Percentiles rank a stretch among this genome's conserved stretches.
phyloP scores from a whole-genome alignment of 2,329 filamentous ascomycete genomes.

The Paracorniculantispora psalliotae region DNA sequence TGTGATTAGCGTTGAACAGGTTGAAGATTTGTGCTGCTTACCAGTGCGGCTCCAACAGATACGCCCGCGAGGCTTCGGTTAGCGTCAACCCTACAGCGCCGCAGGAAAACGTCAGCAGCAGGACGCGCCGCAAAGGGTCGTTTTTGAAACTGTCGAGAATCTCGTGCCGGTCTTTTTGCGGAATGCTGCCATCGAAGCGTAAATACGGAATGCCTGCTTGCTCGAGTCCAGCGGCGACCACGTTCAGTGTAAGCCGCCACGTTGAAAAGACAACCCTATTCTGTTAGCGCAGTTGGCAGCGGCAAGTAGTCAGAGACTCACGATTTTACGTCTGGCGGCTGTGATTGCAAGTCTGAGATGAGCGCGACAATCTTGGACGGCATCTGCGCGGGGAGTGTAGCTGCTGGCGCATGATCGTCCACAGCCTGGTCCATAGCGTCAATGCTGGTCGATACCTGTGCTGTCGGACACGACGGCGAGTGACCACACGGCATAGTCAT shows the following conservation, averaged over 20 bases:
- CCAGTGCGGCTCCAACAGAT: slow-evolving; percentile 49
- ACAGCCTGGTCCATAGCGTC: slow-evolving; percentile 20
- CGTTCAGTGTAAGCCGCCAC: slow-evolving; percentile 44
- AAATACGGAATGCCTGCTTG: slow-evolving; percentile 29
- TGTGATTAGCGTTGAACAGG: not conserved
- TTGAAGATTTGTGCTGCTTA: slow-evolving; percentile 15
- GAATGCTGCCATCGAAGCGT: slow-evolving; percentile 44
- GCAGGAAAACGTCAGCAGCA: slow-evolving; percentile 46
- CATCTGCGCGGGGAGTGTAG: not conserved
- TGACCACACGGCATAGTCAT: slow-evolving; percentile 21
- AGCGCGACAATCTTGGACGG: slow-evolving; percentile 32
- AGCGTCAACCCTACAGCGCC: slow-evolving; percentile 50
- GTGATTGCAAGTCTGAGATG: slow-evolving; percentile 25
- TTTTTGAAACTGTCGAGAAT: slow-evolving; percentile 36
- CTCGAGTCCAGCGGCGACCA: slow-evolving; percentile 37
- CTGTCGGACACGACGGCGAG: slow-evolving; percentile 18
- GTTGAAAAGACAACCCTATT: slow-evolving; percentile 46
- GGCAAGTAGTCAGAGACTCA: slow-evolving; percentile 18
- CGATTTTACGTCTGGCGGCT: slow-evolving; percentile 30
- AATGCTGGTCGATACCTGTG: slow-evolving; percentile 21
- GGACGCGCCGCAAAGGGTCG: slow-evolving; percentile 33
- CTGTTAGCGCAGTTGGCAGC: not conserved
- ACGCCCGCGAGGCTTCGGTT: slow-evolving; percentile 41
- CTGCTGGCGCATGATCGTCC: not conserved
- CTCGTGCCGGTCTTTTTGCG: slow-evolving; percentile 34